Percentiles rank a stretch among this genome's conserved stretches.
Evolutionary conservation across 164 flowering plant genomes (phyloP).

Genomic region (Macadamia integrifolia): DNA sequence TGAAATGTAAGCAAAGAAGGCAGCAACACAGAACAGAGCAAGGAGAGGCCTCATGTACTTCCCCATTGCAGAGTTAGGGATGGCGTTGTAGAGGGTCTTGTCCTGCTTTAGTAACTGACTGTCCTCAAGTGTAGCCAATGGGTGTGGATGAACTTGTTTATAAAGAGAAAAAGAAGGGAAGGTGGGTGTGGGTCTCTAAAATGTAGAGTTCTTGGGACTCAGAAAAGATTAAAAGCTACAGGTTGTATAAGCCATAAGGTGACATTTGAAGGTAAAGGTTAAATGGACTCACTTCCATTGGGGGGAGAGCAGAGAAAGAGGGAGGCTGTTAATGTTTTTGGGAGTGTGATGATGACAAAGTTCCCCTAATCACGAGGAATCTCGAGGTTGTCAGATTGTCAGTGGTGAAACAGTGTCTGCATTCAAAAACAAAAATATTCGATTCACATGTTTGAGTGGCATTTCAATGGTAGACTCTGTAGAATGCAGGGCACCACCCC

Average conservation of each 20-base stretch:
- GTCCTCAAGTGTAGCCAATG: too few species aligned
- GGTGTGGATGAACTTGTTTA: too few species aligned
- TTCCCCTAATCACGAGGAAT: constrained; percentile 6
- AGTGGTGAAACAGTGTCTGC: constrained; percentile 6
- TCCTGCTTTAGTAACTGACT: too few species aligned
- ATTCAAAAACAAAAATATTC: neutral
- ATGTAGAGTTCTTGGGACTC: neutral
- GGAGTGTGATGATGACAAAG: constrained; percentile 8
- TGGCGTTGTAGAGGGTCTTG: too few species aligned
- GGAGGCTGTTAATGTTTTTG: neutral
- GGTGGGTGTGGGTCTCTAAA: neutral
- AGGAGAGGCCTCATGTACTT: constrained; percentile 18
- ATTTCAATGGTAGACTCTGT: too few species aligned
- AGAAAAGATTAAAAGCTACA: neutral
- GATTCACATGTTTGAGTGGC: constrained; percentile 8
- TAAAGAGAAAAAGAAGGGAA: neutral
- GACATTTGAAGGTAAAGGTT: too few species aligned
- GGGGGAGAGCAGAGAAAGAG: too few species aligned
- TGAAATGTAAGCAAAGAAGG: constrained; percentile 23
- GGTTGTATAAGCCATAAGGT: too few species aligned
- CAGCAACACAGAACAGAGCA: constrained; percentile 17
- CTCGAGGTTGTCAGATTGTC: constrained; percentile 18
- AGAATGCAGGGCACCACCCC: too few species aligned
- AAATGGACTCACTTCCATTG: too few species aligned
- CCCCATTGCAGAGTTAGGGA: constrained; percentile 18